phyloP scores from a whole-genome alignment of 768 basidiomycete genomes.

The Rhodotorula taiwanensis region DNA sequence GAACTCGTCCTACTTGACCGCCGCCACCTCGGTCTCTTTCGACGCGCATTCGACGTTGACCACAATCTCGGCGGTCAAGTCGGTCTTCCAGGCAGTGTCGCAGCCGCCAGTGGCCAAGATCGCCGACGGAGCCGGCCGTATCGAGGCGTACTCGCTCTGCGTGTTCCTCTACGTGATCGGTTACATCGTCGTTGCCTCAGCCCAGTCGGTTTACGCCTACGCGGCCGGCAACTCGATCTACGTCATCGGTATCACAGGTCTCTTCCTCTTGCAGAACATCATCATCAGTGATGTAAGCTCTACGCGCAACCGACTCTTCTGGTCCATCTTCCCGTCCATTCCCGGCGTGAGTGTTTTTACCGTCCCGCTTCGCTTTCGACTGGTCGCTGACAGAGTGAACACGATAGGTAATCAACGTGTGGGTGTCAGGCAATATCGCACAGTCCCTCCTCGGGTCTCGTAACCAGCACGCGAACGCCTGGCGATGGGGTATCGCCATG shows the following conservation, averaged over 20 bases:
- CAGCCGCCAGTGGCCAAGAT: constrained; percentile 45
- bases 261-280: constrained; percentile 42
- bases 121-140: constrained; percentile 41
- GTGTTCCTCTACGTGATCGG: constrained; percentile 42
- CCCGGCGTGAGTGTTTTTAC: constrained; percentile 31
- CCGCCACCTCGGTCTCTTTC: constrained; percentile 41
- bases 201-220: constrained; percentile 21
- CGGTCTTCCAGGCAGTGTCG: constrained; percentile 43
- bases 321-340: constrained; percentile 43
- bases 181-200: constrained; percentile 41
- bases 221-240: constrained; percentile 42
- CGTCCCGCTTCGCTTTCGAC: no score
- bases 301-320: constrained; percentile 37
- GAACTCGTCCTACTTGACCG: constrained; percentile 36
- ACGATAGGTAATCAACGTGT: constrained; percentile 41
- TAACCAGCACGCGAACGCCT: constrained; percentile 9
- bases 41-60: constrained; percentile 41
- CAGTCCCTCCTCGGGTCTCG: constrained; percentile 29
- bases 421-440: constrained; percentile 41
- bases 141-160: constrained; percentile 42
- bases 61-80: constrained; percentile 41
- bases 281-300: constrained; percentile 37
- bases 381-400: not conserved
- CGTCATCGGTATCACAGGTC: constrained; percentile 42
- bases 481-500: constrained; percentile 28